These are phyloP conservation scores for Pseudohalonectria lignicola DNA, from an alignment of 2,329 filamentous ascomycete genomes.

Conservation along the genomic window DNA sequence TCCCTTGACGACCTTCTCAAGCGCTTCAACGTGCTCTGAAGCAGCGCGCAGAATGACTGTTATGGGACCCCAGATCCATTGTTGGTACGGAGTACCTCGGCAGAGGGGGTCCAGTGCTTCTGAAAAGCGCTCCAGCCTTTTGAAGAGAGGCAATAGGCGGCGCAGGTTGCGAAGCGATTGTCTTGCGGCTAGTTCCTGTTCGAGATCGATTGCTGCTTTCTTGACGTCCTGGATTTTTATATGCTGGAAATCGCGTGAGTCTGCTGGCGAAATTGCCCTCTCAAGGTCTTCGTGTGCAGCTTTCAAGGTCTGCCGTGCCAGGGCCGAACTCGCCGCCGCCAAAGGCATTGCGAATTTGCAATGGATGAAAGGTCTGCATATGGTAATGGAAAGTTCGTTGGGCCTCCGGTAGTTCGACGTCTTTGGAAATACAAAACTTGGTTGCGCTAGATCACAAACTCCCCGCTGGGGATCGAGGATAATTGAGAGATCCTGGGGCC, in stretches of 20 bases:
- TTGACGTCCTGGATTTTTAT: neutral
- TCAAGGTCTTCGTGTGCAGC: neutral
- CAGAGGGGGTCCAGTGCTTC: conserved; percentile 29
- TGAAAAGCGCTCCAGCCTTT: conserved; percentile 27
- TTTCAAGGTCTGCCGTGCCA: neutral
- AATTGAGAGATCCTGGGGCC: too few species aligned
- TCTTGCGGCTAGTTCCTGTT: neutral
- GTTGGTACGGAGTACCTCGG: conserved; percentile 32
- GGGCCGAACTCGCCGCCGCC: neutral
- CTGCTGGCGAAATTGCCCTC: neutral
- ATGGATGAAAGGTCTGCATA: too few species aligned
- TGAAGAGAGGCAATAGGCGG: conserved; percentile 12
- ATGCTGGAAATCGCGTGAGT: neutral
- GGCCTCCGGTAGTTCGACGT: too few species aligned
- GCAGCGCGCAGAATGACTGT: conserved; percentile 20
- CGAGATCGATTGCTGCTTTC: neutral
- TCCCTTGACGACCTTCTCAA: conserved; percentile 27
- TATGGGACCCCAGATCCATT: conserved; percentile 35
- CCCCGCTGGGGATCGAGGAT: too few species aligned
- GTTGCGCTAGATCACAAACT: too few species aligned
- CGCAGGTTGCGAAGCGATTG: conserved; percentile 2
- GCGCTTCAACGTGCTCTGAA: conserved; percentile 23
- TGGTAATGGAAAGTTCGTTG: too few species aligned
- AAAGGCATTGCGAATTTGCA: too few species aligned
- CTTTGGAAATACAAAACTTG: too few species aligned